These are phyloP conservation scores for Monosporozyma unispora DNA, from an alignment of 805 yeast genomes.

Conservation along the genomic window DNA sequence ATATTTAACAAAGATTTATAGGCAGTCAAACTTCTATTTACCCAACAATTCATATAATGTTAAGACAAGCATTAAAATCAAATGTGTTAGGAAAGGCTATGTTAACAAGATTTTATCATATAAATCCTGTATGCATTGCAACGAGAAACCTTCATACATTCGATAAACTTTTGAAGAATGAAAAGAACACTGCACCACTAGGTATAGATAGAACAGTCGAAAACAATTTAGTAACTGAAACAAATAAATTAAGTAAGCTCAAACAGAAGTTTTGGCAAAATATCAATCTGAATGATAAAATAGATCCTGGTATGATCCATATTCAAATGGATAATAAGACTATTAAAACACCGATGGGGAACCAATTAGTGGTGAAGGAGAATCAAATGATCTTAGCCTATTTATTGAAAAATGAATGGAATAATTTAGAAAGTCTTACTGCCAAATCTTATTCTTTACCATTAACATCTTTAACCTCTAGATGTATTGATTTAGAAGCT, in stretches of 20 bases:
- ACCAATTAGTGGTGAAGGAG: conserved; percentile 54
- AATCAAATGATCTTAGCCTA: conserved; percentile 56
- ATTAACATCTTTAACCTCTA: conserved; percentile 74
- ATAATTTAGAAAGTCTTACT: conserved; percentile 51
- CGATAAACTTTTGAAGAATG: too few species aligned
- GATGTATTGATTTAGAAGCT: conserved; percentile 68
- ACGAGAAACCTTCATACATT: not conserved
- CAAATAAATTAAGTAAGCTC: conserved; percentile 63
- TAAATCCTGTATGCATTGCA: not conserved
- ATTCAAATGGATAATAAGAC: conserved; percentile 68
- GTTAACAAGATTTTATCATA: not conserved
- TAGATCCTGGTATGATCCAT: conserved; percentile 32
- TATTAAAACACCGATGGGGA: conserved; percentile 77
- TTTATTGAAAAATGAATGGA: conserved; percentile 83
- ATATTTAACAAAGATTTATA: too few species aligned
- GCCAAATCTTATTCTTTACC: conserved; percentile 70
- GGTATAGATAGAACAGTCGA: conserved; percentile 37
- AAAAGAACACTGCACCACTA: conserved; percentile 8
- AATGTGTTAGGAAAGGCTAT: not conserved
- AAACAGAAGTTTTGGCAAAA: conserved; percentile 74
- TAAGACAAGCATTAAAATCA: not conserved
- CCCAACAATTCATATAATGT: not conserved
- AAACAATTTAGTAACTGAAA: conserved; percentile 46
- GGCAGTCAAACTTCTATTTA: too few species aligned
- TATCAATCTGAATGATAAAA: conserved; percentile 35